Evolutionary conservation across 2,329 filamentous ascomycete species (phyloP).

Genomic region (Claviceps citrina): DNA sequence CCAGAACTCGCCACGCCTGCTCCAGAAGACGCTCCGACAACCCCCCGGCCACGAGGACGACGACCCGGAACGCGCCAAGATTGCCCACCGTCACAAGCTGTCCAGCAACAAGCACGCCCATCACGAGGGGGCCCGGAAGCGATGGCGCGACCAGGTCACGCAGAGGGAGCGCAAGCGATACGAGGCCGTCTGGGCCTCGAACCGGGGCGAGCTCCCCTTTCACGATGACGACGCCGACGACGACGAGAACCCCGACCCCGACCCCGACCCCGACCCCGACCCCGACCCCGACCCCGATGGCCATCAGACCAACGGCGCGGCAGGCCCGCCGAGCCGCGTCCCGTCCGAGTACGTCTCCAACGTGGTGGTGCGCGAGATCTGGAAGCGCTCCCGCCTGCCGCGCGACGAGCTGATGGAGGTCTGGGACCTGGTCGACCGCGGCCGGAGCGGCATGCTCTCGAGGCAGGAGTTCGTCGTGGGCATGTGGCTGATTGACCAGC

Average conservation of each 20-base stretch:
- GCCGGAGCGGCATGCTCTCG: conserved; percentile 37
- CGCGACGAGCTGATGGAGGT: conserved; percentile 55
- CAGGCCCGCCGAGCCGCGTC: too few species aligned
- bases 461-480: conserved; percentile 69
- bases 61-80: conserved; percentile 34
- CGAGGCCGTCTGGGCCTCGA: conserved; percentile 73
- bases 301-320: too few species aligned
- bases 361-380: conserved; percentile 60
- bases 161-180: conserved; percentile 62
- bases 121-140: conserved; percentile 57
- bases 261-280: conserved; percentile 11
- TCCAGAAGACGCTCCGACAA: conserved; percentile 54
- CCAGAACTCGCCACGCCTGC: conserved; percentile 38
- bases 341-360: conserved; percentile 43
- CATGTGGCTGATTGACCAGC: conserved; percentile 68
- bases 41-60: conserved; percentile 34
- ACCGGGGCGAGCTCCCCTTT: conserved; percentile 42
- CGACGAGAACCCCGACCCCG: not conserved
- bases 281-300: conserved; percentile 3
- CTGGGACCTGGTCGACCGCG: conserved; percentile 57
- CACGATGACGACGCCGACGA: conserved; percentile 8
- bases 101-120: conserved; percentile 50
- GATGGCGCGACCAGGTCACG: conserved; percentile 64
- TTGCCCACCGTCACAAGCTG: conserved; percentile 33
- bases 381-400: conserved; percentile 53